Base-by-base conservation (phyloP, 352 stramenopile species). In the Pythium aristosporum region DNA sequence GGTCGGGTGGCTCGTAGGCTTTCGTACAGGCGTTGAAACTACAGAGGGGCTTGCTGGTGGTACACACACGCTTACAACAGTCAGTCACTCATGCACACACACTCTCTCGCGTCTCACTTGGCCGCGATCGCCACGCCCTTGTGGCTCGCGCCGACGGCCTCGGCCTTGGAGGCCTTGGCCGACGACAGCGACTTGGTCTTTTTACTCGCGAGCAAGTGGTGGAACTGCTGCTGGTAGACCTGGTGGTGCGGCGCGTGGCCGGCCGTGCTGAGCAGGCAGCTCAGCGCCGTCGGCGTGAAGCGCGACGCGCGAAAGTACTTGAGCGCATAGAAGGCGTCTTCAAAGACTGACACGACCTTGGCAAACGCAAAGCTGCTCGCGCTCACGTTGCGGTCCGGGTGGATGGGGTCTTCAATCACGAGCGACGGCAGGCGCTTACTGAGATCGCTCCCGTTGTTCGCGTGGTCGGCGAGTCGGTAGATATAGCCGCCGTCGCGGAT, bases 371-470 rank as follows among this genome's bases (percentile, higher is more conserved):
- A 96, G 69, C 83, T 96, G 54, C 82, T 89, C n/a, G 87, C 85
- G 44, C 85, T 90, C 8, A 96, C 87, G 37, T 96, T 96, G 60
- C 85, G 82, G 53, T 94, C 85, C 5, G 87, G 85, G 55, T 96
- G 79, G 60, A 96, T 94, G n/a, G 87, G 85, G 63, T 94, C 87
- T 50, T 96, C 85, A n/a, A 96, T 90, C 60, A 96, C 85, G n/a
- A 96, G 69, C 41, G 77, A 72, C 28, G 80, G 80, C 50, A 71
- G 36, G 32, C 63, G 63, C 64, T 92, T 90, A 43, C 74, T 69
- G 5, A 89, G 61, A 21, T 87, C 70, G n/a, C 65, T 58, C 28
- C 51, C 63, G n/a, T 13, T 56, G 37, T 70, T 67, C 30, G 76
- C 63, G 57, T 76, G 75, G 50, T 88, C 85, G 0, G 82, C 84